Base-by-base conservation (phyloP, 768 basidiomycete genomes). In the Lentinus brumalis region DNA sequence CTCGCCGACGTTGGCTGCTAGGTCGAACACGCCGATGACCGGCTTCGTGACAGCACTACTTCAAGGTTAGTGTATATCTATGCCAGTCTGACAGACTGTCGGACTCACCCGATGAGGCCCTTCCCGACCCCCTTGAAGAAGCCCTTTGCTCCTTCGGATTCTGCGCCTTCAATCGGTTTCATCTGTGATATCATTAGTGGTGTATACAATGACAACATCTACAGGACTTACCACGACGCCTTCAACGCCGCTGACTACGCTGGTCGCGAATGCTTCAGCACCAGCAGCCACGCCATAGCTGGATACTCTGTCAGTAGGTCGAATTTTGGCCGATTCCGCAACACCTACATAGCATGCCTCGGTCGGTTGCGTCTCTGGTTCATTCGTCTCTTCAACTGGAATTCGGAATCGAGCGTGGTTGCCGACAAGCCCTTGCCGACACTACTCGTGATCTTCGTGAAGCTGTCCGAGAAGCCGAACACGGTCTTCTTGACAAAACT, bases 401-500 rank as follows among this genome's bases (percentile, higher is more conserved):
- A 99, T 73, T 98, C 96, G 0, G 91, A 84, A 75, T 99, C 97
- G 67, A 99, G 89, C 0, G 97, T 98, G 2, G 96, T 96, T 0
- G 96, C 96, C 14, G 97, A 97, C 38, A 99, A 76, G 59, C 96
- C 95, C 82, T 99, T 99, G 45, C 96, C 94, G 62, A 99, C 87
- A 72, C 94, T 97, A 64, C 95, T 93, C 2, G 97, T 98, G 70
- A 99, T 89, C 75, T 98, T 98, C n/a, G 96, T 96, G 71, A 99
- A 80, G 71, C 94, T 96, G 70, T 99, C 96, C 38, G 92, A 91
- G 45, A 99, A 73, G 40, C 97, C 97, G 68, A 98, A 99, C 7
- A 98, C 92, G 0, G 96, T 97, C 78, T 99, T 99, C 80, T 98
- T 98, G 56, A 98, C 91, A 67, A 99, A 96, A 71, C 95, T 98